These are phyloP conservation scores for Primulina eburnea DNA, from an alignment of 257 asterid genomes.

Conservation along the genomic window DNA sequence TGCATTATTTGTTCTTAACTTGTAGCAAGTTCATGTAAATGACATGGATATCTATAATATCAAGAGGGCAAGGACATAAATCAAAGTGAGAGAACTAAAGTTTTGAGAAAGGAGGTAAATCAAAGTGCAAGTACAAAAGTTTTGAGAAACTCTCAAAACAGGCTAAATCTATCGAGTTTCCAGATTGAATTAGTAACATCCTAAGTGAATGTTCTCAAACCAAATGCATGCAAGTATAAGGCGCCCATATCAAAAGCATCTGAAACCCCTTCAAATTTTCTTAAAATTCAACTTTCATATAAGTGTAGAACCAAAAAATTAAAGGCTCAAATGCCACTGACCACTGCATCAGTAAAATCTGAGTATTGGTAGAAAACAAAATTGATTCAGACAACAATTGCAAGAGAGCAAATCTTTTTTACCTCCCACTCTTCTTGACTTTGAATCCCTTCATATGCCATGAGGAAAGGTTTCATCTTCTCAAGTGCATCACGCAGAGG, in stretches of 20 bases:
- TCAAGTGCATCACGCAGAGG: slow-evolving; percentile 78
- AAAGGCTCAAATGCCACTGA: slow-evolving; percentile 13
- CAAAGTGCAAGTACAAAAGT: neutral
- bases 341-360: neutral
- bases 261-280: neutral
- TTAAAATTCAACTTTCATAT: neutral
- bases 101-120: neutral
- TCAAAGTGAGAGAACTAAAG: neutral
- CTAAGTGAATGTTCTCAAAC: neutral
- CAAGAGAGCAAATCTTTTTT: slow-evolving; percentile 11
- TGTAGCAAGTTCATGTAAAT: neutral
- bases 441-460: slow-evolving; percentile 73
- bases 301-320: neutral
- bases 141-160: slow-evolving; percentile 4
- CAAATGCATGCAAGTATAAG: neutral
- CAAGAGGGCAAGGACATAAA: neutral
- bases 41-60: neutral
- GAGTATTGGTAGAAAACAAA: neutral
- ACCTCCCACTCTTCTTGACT: slow-evolving; percentile 98
- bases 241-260: neutral
- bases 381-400: neutral
- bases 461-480: slow-evolving; percentile 87
- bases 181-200: neutral
- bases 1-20: neutral
- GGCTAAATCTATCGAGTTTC: neutral